phyloP scores from a whole-genome alignment of 116 monocot species.

The Thalassia testudinum region DNA sequence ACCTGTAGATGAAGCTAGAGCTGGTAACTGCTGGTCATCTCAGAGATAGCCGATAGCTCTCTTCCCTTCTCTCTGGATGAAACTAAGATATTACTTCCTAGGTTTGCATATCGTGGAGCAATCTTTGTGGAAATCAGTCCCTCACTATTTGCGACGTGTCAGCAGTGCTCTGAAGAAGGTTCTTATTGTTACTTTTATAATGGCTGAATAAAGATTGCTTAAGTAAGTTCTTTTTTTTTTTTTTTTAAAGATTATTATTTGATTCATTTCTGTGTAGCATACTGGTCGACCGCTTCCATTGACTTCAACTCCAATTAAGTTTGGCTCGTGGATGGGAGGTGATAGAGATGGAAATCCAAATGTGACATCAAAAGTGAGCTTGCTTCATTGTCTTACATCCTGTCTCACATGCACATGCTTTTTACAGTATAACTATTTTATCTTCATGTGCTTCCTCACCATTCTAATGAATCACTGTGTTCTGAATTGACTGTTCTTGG shows the following conservation, averaged over 20 bases:
- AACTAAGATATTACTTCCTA: constrained; percentile 1
- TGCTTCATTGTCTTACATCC: background rate
- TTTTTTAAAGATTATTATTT: too few species aligned
- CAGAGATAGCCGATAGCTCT: too few species aligned
- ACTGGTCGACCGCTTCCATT: constrained; percentile 82
- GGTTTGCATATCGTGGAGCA: constrained; percentile 95
- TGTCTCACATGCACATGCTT: background rate
- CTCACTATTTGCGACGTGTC: constrained; percentile 89
- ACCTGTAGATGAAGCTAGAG: constrained; percentile 95
- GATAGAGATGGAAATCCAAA: constrained; percentile 95
- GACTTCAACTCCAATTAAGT: constrained; percentile 77
- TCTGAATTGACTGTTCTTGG: too few species aligned
- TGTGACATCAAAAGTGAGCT: constrained; percentile 75
- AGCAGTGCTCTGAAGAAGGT: constrained; percentile 88
- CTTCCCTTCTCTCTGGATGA: too few species aligned
- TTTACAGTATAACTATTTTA: background rate
- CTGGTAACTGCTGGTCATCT: constrained; percentile 28
- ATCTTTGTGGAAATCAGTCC: constrained; percentile 86
- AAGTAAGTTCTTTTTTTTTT: too few species aligned
- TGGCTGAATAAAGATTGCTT: too few species aligned
- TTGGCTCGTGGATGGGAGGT: constrained; percentile 98
- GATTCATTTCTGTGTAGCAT: constrained; percentile 32
- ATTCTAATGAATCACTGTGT: background rate
- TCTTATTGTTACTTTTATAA: background rate
- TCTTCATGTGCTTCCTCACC: background rate